Evolutionary conservation across 257 asterid species (phyloP), one percentile per base, ranked within the genome.

Genomic region (Solanum stenotomum): DNA sequence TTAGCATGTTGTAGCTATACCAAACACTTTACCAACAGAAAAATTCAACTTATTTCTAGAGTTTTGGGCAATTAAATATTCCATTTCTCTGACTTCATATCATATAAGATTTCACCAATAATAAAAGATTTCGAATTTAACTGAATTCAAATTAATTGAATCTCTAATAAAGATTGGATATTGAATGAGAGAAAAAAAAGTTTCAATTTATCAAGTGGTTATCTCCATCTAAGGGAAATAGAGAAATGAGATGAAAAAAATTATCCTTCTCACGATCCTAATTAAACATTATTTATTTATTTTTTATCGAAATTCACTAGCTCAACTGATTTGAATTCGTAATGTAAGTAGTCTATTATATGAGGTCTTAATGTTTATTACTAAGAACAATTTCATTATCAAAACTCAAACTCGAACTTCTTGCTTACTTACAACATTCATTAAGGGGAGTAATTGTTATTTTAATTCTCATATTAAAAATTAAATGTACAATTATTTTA

Each of bases 231-330:
- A 3, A n/a, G 1, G 20, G 1, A 20, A 22, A 35, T 35, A 10
- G 5, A 35, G 10, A 35, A 76, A 37, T 76, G 33, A 76, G 22
- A 10, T 76, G 0, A 18, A 52, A 76, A 72, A 10, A 76, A 5
- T 11, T 23, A 11, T 49, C 14, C 11, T 11, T 23, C 1, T 16
- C 9, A 15, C 0, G 0, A 1, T 49, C 22, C 0, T 4, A 49
- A 0, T 49, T 49, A 49, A 49, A 4, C 0, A 49, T 49, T 0
- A 49, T 49, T 2, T 49, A 15, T 49, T 5, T 46, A 0, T 46
- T 8, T 22, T 72, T 74, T 10, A 10, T 20, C 3, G 8, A 10
- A 35, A 20, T 1, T 22, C 2, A 74, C 2, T 0, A 10, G 2
- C 4, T 37, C 20, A 75, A 2, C 2, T 37, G 3, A 22, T 77